A percentile compares a stretch with the other conserved stretches of the same genome.
Conservation (phyloP, 2,329 filamentous ascomycete species). For the Microsporum ferrugineum region DNA sequence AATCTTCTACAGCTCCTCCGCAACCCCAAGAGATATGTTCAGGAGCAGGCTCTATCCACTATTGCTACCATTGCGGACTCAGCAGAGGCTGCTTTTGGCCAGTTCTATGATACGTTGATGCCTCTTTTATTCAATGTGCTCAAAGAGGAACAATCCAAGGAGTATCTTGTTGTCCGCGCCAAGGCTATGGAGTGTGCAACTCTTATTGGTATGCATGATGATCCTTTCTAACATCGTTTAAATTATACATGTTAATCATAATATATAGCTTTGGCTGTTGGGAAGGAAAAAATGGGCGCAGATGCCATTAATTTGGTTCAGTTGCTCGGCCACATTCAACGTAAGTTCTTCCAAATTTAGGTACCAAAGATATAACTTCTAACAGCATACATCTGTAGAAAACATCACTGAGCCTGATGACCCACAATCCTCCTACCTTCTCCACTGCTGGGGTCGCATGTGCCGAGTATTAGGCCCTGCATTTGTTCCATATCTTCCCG, state of each 20-base stretch:
- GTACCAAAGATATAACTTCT: slow-evolving; percentile 1
- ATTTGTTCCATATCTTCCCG: slow-evolving; percentile 83
- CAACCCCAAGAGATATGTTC: slow-evolving; percentile 88
- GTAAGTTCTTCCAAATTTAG: slow-evolving; percentile 19
- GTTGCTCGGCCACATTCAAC: slow-evolving; percentile 75
- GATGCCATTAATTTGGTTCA: slow-evolving; percentile 83
- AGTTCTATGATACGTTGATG: slow-evolving; percentile 95
- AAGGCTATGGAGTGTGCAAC: slow-evolving; percentile 99
- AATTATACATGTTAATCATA: background rate
- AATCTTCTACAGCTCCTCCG: slow-evolving; percentile 79
- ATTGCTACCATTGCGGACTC: slow-evolving; percentile 99
- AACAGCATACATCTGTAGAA: slow-evolving; percentile 22
- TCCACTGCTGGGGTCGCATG: slow-evolving; percentile 99
- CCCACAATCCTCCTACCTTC: slow-evolving; percentile 88
- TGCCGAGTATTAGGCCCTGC: slow-evolving; percentile 83
- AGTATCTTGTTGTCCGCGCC: slow-evolving; percentile 77
- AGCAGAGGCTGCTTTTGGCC: slow-evolving; percentile 83
- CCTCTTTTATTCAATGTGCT: slow-evolving; percentile 83
- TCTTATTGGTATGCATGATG: slow-evolving; percentile 50
- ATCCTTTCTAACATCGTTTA: background rate
- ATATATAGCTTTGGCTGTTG: slow-evolving; percentile 64
- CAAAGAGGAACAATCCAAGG: slow-evolving; percentile 81
- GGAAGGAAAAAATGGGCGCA: slow-evolving; percentile 77
- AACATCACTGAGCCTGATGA: slow-evolving; percentile 84
- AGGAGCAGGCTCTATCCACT: slow-evolving; percentile 93